Base-by-base conservation (phyloP, 208 protist genomes). In the Naegleria lovaniensis region DNA sequence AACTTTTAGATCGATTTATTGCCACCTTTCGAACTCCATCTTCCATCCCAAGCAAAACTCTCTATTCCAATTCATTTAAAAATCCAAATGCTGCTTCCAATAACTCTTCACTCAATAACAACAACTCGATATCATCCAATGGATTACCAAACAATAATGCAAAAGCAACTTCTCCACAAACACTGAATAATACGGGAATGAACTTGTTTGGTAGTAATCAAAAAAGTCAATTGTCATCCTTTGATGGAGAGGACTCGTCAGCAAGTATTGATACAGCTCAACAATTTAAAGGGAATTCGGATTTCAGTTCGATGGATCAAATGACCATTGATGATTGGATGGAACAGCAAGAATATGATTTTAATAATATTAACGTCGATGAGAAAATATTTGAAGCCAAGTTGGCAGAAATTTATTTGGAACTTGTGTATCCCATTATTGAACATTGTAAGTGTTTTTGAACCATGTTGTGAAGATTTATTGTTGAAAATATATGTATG, bases 381-480 rank as follows among this genome's bases (percentile, higher is more conserved):
- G 67, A 79, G n/a, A 79, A 79, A n/a, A 79, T 79, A 36, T 79
- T 79, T 79, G 67, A 79, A 9, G 67, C 67, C 29, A 79, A 79
- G 9, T 79, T 79, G 9, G 67, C 67, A 0, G 67, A 79, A 79
- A 79, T 79, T 79, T 79, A 79, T 33, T 79, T 79, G 29, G 67
- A 79, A 36, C n/a, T 79, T 11, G 67, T 79, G 19, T 79, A 79
- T 79, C 67, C 67, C 2, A 79, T 79, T 79, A 79, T 79, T 79
- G 67, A 79, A 36, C 29, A 79, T 36, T 79, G 67, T 79, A 79
- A 79, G 67, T 79, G 29, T 36, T 75, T 75, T 2, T 16, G 13
- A n/a, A n/a, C 3, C 3, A 22, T 75, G 3, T 16, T 75, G 13
- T 75, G 11, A n/a, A n/a, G n/a, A n/a, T n/a, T n/a, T n/a, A n/a